Percentiles rank a stretch among this genome's conserved stretches.
These are phyloP conservation scores for Arthrinium phaeospermum DNA, from an alignment of 2,329 filamentous ascomycete genomes.

Conservation along the genomic window DNA sequence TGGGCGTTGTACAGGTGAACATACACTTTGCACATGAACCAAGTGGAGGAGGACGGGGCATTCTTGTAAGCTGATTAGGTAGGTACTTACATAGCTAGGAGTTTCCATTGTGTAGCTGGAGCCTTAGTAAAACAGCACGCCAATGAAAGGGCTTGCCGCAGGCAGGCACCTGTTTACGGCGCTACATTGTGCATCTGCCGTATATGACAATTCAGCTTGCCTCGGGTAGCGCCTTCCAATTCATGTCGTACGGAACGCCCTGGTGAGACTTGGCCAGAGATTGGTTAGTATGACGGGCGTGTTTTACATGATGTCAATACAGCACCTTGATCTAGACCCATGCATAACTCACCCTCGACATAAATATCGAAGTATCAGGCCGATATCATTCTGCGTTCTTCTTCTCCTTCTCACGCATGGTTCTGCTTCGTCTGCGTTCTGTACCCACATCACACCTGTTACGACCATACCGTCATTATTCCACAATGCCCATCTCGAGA, in stretches of 20 bases:
- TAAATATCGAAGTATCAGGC: neutral
- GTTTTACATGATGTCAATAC: neutral
- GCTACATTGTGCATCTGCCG: neutral
- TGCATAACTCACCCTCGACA: neutral
- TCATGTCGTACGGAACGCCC: neutral
- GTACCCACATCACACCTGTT: neutral
- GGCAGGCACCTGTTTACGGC: neutral
- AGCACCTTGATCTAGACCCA: neutral
- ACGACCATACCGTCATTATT: no score
- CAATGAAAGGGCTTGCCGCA: neutral
- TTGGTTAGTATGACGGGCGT: neutral
- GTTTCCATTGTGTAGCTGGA: neutral
- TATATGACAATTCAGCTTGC: neutral
- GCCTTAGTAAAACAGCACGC: neutral
- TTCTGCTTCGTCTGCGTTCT: neutral
- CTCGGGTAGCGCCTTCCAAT: neutral
- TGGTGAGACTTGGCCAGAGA: neutral
- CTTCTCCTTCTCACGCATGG: neutral
- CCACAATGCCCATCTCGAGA: slow-evolving; percentile 4
- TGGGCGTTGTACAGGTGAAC: neutral
- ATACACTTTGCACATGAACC: neutral
- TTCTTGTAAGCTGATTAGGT: neutral
- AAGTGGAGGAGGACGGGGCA: neutral
- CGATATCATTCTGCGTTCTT: neutral
- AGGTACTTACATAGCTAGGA: neutral